A percentile compares a stretch with the other conserved stretches of the same genome.
Evolutionary conservation across 1,284 basidiomycete species (phyloP).

Genomic region (Ceratobasidium sp.): DNA sequence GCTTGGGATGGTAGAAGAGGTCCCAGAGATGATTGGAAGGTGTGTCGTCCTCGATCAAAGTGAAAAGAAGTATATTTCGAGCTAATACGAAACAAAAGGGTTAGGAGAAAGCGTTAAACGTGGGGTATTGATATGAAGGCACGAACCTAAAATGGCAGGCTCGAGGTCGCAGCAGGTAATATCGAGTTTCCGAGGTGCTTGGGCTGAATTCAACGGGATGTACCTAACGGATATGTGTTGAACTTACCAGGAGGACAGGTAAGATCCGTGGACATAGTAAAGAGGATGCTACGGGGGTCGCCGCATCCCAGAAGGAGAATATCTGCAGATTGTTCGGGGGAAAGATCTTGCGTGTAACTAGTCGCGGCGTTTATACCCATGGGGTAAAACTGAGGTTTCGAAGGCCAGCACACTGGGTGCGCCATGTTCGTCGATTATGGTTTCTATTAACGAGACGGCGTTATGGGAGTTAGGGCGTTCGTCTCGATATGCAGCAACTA

Average conservation of each 20-base stretch:
- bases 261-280: conserved; percentile 66
- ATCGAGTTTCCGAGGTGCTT: conserved; percentile 60
- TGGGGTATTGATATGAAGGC: too few relatives aligned
- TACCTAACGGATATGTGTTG: not conserved
- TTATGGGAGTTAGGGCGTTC: too few relatives aligned
- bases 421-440: conserved; percentile 24
- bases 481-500: too few relatives aligned
- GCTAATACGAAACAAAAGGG: conserved; percentile 54
- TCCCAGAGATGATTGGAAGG: conserved; percentile 62
- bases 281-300: conserved; percentile 69
- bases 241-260: conserved; percentile 28
- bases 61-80: conserved; percentile 60
- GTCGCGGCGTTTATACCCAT: conserved; percentile 69
- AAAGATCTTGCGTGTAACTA: conserved; percentile 64
- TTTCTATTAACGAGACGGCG: too few relatives aligned
- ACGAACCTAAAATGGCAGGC: conserved; percentile 68
- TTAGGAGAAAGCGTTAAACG: too few relatives aligned
- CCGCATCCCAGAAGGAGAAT: conserved; percentile 70
- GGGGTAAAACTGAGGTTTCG: conserved; percentile 51
- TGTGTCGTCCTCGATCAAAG: conserved; percentile 57
- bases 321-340: conserved; percentile 62
- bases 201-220: not conserved
- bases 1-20: conserved; percentile 69
- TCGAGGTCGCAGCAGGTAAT: conserved; percentile 75
- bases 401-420: conserved; percentile 25